Percentiles rank a stretch among this genome's conserved stretches.
phyloP scores from a whole-genome alignment of 129 eudicot species.

The Flaveria trinervia region DNA sequence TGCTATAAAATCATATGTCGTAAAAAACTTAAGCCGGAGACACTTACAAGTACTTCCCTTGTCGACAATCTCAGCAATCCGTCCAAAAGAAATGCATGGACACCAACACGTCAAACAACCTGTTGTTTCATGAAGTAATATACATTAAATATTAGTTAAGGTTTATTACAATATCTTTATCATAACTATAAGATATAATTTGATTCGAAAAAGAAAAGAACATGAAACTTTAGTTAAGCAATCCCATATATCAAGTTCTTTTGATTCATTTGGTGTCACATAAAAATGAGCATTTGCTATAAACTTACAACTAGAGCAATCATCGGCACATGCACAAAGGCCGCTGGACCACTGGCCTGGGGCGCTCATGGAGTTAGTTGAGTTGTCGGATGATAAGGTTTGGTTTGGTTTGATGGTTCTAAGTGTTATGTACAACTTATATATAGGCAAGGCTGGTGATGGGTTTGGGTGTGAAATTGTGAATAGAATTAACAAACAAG shows the following conservation, averaged over 20 bases:
- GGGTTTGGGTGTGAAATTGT: not conserved
- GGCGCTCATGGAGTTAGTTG: not conserved
- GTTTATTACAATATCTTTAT: no score
- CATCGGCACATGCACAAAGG: constrained; percentile 56
- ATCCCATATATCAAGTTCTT: not conserved
- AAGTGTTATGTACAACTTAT: no score
- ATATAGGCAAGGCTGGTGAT: not conserved
- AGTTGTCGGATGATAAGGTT: not conserved
- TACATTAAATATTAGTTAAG: no score
- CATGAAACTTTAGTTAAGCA: not conserved
- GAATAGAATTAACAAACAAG: not conserved
- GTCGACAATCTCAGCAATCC: constrained; percentile 60
- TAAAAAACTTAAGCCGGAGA: not conserved
- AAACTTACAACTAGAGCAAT: constrained; percentile 53
- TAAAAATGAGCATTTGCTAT: not conserved
- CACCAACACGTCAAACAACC: constrained; percentile 58
- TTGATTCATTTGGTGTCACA: not conserved
- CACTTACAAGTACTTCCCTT: constrained; percentile 60
- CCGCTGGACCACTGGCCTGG: constrained; percentile 52
- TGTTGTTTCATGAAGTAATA: constrained; percentile 3
- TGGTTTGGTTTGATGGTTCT: not conserved
- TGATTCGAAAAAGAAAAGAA: not conserved
- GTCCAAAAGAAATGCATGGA: constrained; percentile 52
- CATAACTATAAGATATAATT: not conserved
- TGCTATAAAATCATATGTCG: no score